These are phyloP conservation scores for Thymus quinquecostatus DNA, from an alignment of 257 asterid species.

Conservation along the genomic window DNA sequence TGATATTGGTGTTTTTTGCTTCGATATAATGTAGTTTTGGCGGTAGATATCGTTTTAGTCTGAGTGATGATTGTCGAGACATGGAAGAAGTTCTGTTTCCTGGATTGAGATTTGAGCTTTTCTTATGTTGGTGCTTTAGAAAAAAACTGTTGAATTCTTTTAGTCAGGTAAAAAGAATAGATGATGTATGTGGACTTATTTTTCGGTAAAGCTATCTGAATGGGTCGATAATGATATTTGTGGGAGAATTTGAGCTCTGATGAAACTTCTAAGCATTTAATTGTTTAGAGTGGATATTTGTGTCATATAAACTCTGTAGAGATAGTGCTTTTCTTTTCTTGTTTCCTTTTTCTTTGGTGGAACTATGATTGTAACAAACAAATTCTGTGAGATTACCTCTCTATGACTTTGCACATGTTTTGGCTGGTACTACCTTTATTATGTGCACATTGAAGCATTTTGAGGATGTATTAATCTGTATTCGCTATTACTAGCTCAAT, in stretches of 20 bases:
- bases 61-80: neutral
- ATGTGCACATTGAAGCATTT: neutral
- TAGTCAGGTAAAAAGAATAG: neutral
- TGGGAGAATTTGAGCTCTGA: neutral
- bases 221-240: neutral
- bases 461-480: neutral
- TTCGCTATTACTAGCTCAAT: neutral
- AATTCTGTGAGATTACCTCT: slow-evolving; percentile 1
- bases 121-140: neutral
- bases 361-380: neutral
- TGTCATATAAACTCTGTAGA: neutral
- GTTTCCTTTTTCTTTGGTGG: too few species aligned
- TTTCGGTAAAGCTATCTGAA: too few species aligned
- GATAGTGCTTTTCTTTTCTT: neutral
- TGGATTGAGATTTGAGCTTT: neutral
- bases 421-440: slow-evolving; percentile 9
- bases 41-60: neutral
- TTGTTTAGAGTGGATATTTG: neutral
- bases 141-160: neutral
- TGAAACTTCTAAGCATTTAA: neutral
- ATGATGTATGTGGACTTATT: neutral
- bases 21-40: too few species aligned
- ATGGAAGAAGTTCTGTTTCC: neutral
- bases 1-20: neutral
- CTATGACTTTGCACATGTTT: neutral